A percentile compares a stretch with the other conserved stretches of the same genome.
These are phyloP conservation scores for Trichocomaceae sp. DNA, from an alignment of 2,329 filamentous ascomycete genomes.

Conservation along the genomic window DNA sequence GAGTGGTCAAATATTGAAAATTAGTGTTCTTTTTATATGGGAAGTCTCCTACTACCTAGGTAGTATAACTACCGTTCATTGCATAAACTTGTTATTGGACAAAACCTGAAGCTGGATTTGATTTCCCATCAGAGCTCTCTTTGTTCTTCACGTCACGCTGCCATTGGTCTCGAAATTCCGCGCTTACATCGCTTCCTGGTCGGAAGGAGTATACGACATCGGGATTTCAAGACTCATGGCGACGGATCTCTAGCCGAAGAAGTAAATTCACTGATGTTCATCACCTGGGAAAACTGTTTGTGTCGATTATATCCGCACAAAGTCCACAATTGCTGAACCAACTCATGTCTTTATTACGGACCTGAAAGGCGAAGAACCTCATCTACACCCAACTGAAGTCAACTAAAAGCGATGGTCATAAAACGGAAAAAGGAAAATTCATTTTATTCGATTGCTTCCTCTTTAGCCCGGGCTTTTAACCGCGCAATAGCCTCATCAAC, in stretches of 20 bases:
- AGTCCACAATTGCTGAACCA: not conserved
- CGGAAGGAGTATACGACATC: constrained; percentile 28
- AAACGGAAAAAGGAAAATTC: not conserved
- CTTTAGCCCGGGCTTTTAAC: constrained; percentile 27
- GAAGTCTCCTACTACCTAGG: not conserved
- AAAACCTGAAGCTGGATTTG: not conserved
- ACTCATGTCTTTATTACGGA: too few relatives aligned
- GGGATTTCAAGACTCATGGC: constrained; percentile 9
- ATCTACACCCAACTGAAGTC: not conserved
- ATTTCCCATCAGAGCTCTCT: constrained; percentile 38
- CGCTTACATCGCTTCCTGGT: constrained; percentile 25
- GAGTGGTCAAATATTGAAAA: not conserved
- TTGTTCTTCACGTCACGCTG: constrained; percentile 28
- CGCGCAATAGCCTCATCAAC: constrained; percentile 40
- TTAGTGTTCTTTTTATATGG: not conserved
- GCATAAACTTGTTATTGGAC: not conserved
- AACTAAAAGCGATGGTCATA: not conserved
- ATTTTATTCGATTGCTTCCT: constrained; percentile 14
- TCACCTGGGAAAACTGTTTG: constrained; percentile 23
- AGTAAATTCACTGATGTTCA: constrained; percentile 26
- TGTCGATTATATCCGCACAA: not conserved
- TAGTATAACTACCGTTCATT: not conserved
- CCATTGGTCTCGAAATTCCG: not conserved
- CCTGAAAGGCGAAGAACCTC: not conserved
- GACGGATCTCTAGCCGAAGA: constrained; percentile 15